These are phyloP conservation scores for Rheum nobile DNA, from an alignment of 148 eudicot genomes.

Conservation along the genomic window DNA sequence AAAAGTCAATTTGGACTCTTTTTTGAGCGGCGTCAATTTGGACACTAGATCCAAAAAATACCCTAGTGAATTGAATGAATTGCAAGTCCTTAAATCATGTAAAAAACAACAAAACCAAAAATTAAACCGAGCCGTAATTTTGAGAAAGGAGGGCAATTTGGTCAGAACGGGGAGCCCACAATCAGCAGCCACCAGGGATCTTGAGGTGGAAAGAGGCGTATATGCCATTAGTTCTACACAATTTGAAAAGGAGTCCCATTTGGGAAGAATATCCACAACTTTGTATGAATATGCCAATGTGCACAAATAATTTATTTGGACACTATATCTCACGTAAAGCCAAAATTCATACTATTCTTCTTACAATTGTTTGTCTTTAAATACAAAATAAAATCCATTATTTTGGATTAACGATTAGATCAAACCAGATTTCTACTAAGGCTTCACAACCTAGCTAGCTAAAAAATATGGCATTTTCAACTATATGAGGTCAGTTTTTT, in stretches of 20 bases:
- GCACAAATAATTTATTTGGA: background rate
- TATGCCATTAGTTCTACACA: background rate
- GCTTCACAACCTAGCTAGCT: no score
- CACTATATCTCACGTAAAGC: background rate
- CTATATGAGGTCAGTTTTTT: background rate
- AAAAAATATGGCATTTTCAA: background rate
- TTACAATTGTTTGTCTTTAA: background rate
- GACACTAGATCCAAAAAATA: no score
- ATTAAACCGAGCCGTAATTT: background rate
- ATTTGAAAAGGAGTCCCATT: background rate
- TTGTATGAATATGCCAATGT: background rate
- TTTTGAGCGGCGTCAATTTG: no score
- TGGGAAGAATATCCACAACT: slow-evolving; percentile 2
- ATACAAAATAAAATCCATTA: background rate
- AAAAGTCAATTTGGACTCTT: no score
- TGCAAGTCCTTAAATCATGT: background rate
- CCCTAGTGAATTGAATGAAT: no score
- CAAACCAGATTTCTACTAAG: no score
- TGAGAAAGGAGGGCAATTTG: background rate
- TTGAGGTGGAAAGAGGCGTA: background rate
- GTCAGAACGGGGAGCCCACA: background rate
- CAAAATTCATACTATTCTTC: background rate
- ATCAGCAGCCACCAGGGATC: background rate
- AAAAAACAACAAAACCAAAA: background rate
- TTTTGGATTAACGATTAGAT: no score